Percentiles rank a stretch among this genome's conserved stretches.
Evolutionary conservation across 2,329 filamentous ascomycete genomes (phyloP).

Genomic region (Fusarium ramigenum): DNA sequence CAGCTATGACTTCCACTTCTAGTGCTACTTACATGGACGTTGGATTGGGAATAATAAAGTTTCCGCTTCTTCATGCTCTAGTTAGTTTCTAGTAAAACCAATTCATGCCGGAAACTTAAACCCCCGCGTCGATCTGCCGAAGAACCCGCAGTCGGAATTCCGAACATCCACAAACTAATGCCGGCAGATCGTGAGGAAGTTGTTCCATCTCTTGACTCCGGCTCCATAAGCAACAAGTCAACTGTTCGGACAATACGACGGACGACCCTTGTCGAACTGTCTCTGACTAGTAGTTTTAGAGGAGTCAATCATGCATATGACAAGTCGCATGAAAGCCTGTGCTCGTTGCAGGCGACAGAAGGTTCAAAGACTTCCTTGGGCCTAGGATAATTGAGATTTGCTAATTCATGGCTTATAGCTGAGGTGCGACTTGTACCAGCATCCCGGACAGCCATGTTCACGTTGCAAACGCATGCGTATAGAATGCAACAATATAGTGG

Average conservation of each 20-base stretch:
- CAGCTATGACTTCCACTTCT: neutral
- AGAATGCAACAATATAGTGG: neutral
- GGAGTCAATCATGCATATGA: neutral
- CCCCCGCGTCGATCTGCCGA: neutral
- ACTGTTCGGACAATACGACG: neutral
- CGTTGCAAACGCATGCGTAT: neutral
- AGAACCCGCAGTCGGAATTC: neutral
- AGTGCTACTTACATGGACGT: neutral
- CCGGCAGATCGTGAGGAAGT: neutral
- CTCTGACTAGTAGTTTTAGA: neutral
- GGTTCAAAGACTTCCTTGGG: neutral
- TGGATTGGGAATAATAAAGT: neutral
- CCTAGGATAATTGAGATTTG: neutral
- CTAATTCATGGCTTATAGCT: neutral
- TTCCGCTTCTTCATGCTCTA: neutral
- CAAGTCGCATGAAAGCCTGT: neutral
- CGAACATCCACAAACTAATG: neutral
- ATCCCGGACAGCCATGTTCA: neutral
- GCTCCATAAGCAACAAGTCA: neutral
- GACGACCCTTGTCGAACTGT: neutral
- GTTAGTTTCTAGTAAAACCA: neutral
- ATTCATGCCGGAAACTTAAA: neutral
- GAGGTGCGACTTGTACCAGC: neutral
- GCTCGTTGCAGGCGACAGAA: conserved; percentile 3
- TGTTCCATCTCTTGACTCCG: neutral